Evolutionary conservation across 106 monocot genomes (phyloP).

Genomic region (Allium fistulosum): DNA sequence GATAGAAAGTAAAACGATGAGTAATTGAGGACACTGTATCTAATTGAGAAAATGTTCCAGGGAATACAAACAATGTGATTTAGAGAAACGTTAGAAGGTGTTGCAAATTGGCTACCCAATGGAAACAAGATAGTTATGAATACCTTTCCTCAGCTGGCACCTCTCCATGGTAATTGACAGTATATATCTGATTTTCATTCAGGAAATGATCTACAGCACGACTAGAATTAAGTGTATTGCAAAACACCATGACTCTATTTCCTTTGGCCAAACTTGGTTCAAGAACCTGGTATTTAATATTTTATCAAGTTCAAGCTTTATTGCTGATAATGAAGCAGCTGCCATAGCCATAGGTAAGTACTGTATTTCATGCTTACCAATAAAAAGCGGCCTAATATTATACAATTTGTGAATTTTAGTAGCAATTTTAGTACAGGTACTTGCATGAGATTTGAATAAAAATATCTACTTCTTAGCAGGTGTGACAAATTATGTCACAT

Average conservation of each 20-base stretch:
- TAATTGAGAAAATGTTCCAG: background rate
- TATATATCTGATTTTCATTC: conserved; percentile 79
- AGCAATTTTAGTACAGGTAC: no score
- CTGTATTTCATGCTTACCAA: no score
- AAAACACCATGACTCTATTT: conserved; percentile 93
- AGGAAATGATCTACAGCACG: conserved; percentile 95
- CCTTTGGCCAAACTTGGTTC: conserved; percentile 88
- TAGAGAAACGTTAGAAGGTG: background rate
- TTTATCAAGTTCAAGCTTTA: background rate
- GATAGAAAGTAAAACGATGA: background rate
- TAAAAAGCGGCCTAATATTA: no score
- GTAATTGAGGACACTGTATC: background rate
- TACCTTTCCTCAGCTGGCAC: conserved; percentile 96
- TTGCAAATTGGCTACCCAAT: no score
- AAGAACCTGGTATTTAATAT: conserved; percentile 61
- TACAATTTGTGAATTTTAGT: no score
- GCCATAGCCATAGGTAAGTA: no score
- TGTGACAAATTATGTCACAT: no score
- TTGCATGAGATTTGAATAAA: no score
- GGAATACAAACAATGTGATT: background rate
- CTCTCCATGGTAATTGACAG: conserved; percentile 97
- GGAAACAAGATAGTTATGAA: no score
- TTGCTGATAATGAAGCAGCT: no score
- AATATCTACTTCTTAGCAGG: no score
- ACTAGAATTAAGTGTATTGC: conserved; percentile 91